A percentile compares a stretch with the other conserved stretches of the same genome.
Evolutionary conservation across 23 red algal species (phyloP).

Genomic region (Gracilaria domingensis): DNA sequence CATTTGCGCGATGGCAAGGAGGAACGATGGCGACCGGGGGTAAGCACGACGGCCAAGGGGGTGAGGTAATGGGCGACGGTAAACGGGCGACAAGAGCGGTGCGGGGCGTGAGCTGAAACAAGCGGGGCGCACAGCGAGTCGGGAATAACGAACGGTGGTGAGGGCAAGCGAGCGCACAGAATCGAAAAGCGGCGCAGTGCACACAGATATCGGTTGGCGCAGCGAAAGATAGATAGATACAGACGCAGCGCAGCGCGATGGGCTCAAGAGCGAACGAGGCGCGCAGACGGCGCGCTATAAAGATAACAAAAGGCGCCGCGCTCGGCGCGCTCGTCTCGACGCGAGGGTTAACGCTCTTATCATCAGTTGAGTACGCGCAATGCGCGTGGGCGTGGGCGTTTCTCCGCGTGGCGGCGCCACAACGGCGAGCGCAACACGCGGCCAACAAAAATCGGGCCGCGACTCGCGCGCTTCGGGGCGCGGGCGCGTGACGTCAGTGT

Average conservation of each 20-base stretch:
- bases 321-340: too few relatives aligned
- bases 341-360: too few relatives aligned
- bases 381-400: conserved; percentile 2
- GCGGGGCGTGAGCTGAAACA: not conserved
- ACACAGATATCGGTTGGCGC: too few relatives aligned
- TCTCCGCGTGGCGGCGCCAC: conserved; percentile 24
- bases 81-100: not conserved
- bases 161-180: not conserved
- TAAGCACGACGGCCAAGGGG: not conserved
- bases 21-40: too few relatives aligned
- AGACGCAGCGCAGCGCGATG: not conserved
- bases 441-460: not conserved
- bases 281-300: too few relatives aligned
- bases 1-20: too few relatives aligned
- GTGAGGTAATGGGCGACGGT: not conserved
- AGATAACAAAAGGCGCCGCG: too few relatives aligned
- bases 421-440: not conserved
- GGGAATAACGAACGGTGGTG: not conserved
- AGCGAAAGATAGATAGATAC: too few relatives aligned
- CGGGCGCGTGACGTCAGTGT: not conserved
- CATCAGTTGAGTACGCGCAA: conserved; percentile 1
- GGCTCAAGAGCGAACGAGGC: not conserved
- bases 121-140: too few relatives aligned
- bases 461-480: not conserved
- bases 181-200: not conserved